Evolutionary conservation across 2,329 filamentous ascomycete species (phyloP).

Genomic region (Cordyceps sp.): DNA sequence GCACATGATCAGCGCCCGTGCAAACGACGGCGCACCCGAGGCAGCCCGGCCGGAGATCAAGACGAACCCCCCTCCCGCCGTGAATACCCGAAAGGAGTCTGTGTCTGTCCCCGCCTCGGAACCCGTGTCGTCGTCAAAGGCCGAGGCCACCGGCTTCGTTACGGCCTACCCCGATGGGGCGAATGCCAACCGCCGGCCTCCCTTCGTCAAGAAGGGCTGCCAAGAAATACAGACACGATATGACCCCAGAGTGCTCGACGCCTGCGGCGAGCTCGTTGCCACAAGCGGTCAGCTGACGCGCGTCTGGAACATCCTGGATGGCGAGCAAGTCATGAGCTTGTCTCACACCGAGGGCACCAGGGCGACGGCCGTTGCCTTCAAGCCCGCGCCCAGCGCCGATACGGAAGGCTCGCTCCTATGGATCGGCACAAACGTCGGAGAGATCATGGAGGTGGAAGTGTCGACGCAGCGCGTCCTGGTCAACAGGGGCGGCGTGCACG

Average conservation of each 20-base stretch:
- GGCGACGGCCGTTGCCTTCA: slow-evolving; percentile 69
- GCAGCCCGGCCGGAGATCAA: slow-evolving; percentile 7
- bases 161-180: slow-evolving; percentile 71
- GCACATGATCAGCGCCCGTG: slow-evolving; percentile 14
- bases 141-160: slow-evolving; percentile 30
- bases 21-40: slow-evolving; percentile 18
- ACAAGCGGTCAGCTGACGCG: slow-evolving; percentile 76
- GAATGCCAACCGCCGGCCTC: slow-evolving; percentile 69
- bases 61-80: neutral
- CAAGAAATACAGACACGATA: slow-evolving; percentile 70
- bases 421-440: slow-evolving; percentile 79
- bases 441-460: slow-evolving; percentile 80
- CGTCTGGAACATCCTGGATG: slow-evolving; percentile 73
- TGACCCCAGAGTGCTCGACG: slow-evolving; percentile 71
- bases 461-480: slow-evolving; percentile 51
- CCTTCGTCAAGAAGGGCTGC: slow-evolving; percentile 54
- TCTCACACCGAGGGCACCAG: slow-evolving; percentile 74
- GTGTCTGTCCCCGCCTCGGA: no score
- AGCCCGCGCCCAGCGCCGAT: slow-evolving; percentile 59
- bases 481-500: slow-evolving; percentile 56
- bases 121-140: no score
- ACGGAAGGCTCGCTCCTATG: slow-evolving; percentile 72
- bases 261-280: slow-evolving; percentile 76
- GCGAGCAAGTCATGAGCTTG: slow-evolving; percentile 65
- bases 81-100: no score